phyloP scores from a whole-genome alignment of 129 eudicot species.

The Erigeron canadensis region DNA sequence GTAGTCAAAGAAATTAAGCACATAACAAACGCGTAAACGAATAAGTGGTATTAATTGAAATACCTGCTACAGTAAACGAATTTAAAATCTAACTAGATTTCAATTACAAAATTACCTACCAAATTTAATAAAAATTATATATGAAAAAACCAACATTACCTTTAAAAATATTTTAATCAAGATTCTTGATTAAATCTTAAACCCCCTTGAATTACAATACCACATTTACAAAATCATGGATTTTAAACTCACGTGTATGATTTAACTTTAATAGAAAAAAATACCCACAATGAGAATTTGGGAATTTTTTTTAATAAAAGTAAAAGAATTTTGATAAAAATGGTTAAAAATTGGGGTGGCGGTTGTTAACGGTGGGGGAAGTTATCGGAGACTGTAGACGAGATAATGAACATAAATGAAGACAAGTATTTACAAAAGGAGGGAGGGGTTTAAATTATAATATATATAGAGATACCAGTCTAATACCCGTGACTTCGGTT shows the following conservation, averaged over 20 bases:
- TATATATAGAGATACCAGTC: too few species aligned
- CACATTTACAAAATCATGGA: constrained; percentile 6
- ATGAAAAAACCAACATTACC: too few species aligned
- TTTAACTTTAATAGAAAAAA: constrained; percentile 3
- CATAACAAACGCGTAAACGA: too few species aligned
- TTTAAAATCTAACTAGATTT: constrained; percentile 14
- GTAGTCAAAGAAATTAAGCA: too few species aligned
- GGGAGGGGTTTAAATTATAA: constrained; percentile 5
- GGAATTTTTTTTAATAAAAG: background rate
- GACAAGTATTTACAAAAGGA: constrained; percentile 16
- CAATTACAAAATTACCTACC: constrained; percentile 18
- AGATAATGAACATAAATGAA: constrained; percentile 2
- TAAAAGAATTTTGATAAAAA: background rate
- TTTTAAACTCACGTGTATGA: background rate
- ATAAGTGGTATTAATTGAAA: too few species aligned
- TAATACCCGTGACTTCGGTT: too few species aligned
- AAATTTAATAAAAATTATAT: background rate
- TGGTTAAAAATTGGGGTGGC: background rate
- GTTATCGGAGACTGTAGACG: constrained; percentile 21
- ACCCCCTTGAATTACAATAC: constrained; percentile 12
- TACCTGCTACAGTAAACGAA: too few species aligned
- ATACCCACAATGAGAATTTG: background rate
- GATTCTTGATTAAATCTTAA: constrained; percentile 15
- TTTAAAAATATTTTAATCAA: too few species aligned
- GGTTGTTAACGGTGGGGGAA: background rate